These are phyloP conservation scores for Colletotrichum lindemuthianum DNA, from an alignment of 2,329 filamentous ascomycete genomes.

Conservation along the genomic window DNA sequence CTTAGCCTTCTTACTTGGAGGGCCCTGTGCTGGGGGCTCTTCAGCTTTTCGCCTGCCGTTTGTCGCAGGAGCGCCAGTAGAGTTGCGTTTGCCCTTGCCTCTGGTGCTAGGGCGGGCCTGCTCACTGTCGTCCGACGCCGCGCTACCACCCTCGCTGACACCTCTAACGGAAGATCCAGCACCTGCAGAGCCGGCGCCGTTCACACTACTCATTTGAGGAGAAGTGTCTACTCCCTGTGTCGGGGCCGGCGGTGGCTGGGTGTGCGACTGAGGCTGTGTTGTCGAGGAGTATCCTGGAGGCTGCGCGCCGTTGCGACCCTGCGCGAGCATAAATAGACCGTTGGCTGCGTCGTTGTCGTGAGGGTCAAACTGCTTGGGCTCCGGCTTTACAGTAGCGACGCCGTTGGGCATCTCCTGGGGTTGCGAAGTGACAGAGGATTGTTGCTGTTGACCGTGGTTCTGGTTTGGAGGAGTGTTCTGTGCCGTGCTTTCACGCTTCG, in stretches of 20 bases:
- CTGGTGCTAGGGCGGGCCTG: constrained; percentile 72
- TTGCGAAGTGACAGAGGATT: constrained; percentile 38
- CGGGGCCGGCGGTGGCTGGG: constrained; percentile 55
- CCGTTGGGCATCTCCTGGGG: constrained; percentile 50
- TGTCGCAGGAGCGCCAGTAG: constrained; percentile 50
- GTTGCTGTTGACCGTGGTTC: constrained; percentile 39
- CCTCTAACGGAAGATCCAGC: constrained; percentile 56
- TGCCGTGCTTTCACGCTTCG: constrained; percentile 61
- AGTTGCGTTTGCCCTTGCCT: constrained; percentile 75
- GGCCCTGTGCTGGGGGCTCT: constrained; percentile 68
- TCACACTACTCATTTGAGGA: constrained; percentile 61
- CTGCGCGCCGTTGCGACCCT: constrained; percentile 72
- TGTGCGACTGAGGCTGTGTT: constrained; percentile 59
- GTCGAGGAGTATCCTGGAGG: constrained; percentile 58
- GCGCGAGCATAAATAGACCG: constrained; percentile 89
- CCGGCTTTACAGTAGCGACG: constrained; percentile 53
- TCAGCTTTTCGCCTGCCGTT: constrained; percentile 86
- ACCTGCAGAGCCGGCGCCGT: constrained; percentile 55
- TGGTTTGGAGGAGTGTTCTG: constrained; percentile 51
- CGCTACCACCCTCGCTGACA: constrained; percentile 74
- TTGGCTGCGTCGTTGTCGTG: constrained; percentile 97
- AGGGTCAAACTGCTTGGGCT: constrained; percentile 75
- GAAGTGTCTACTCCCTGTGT: constrained; percentile 54
- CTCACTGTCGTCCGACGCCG: constrained; percentile 78
- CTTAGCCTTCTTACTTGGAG: constrained; percentile 77